A percentile compares a stretch with the other conserved stretches of the same genome.
phyloP scores from a whole-genome alignment of 257 asterid genomes.

The Verbascum thapsus region DNA sequence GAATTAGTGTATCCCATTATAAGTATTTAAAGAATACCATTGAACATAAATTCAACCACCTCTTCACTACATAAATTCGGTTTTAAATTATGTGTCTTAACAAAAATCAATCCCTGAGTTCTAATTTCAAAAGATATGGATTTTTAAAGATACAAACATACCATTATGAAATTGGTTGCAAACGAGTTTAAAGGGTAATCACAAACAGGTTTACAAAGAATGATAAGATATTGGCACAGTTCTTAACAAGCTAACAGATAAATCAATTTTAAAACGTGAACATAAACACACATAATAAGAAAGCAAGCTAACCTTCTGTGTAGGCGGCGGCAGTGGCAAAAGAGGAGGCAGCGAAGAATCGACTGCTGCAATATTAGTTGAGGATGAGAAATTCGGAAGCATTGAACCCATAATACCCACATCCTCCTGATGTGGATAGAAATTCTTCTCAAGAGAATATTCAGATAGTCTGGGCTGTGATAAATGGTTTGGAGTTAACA shows the following conservation, averaged over 20 bases:
- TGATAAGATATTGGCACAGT: background rate
- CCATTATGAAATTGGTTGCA: background rate
- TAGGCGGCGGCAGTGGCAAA: constrained; percentile 62
- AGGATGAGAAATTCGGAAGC: constrained; percentile 37
- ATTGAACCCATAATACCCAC: constrained; percentile 34
- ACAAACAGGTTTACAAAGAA: background rate
- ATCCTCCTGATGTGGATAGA: constrained; percentile 46
- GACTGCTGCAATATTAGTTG: constrained; percentile 38
- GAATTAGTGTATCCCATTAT: no score
- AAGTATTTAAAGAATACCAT: no score
- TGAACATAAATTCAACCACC: no score
- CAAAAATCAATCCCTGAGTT: no score
- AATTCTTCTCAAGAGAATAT: constrained; percentile 35
- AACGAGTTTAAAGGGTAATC: background rate
- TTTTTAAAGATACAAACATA: background rate
- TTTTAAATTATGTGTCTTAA: no score
- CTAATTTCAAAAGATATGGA: background rate
- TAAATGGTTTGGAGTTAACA: constrained; percentile 47
- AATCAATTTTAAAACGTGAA: background rate
- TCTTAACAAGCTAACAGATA: background rate
- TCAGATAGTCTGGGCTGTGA: constrained; percentile 53
- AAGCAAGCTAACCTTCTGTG: constrained; percentile 48
- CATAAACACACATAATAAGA: constrained; percentile 3
- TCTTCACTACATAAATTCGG: no score
- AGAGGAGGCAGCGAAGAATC: constrained; percentile 66